These are phyloP conservation scores for Entomortierella parvispora DNA, from an alignment of 192 early-diverging fungal genomes.

Conservation along the genomic window DNA sequence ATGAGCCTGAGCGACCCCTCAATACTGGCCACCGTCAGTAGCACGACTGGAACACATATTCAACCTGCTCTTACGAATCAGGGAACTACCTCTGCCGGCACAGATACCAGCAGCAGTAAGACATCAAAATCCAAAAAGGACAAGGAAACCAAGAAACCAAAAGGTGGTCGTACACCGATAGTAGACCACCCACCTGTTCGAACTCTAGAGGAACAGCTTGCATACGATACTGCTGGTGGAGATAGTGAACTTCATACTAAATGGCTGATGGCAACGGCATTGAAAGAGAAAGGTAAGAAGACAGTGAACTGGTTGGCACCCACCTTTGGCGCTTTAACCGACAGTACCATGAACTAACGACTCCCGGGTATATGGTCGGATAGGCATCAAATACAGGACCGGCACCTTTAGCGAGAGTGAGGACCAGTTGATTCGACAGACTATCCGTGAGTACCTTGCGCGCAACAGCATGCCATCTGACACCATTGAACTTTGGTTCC, in stretches of 20 bases:
- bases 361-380: background rate
- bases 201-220: conserved; percentile 18
- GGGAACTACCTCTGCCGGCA: background rate
- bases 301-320: background rate
- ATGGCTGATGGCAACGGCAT: conserved; percentile 26
- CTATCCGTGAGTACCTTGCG: conserved; percentile 34
- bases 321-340: background rate
- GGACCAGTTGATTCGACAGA: conserved; percentile 13
- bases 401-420: conserved; percentile 27
- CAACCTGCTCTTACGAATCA: conserved; percentile 3
- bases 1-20: conserved; percentile 26
- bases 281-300: conserved; percentile 38
- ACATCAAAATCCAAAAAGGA: conserved; percentile 12
- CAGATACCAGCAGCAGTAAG: background rate
- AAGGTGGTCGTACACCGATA: background rate
- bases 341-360: background rate
- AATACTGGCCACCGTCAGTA: conserved; percentile 17
- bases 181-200: background rate
- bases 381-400: conserved; percentile 18
- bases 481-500: conserved; percentile 11
- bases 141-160: conserved; percentile 10
- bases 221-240: background rate
- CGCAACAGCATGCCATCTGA: conserved; percentile 8
- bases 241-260: conserved; percentile 22
- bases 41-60: background rate